Evolutionary conservation across 2,329 filamentous ascomycete genomes (phyloP).

Genomic region (Colletotrichum scovillei): DNA sequence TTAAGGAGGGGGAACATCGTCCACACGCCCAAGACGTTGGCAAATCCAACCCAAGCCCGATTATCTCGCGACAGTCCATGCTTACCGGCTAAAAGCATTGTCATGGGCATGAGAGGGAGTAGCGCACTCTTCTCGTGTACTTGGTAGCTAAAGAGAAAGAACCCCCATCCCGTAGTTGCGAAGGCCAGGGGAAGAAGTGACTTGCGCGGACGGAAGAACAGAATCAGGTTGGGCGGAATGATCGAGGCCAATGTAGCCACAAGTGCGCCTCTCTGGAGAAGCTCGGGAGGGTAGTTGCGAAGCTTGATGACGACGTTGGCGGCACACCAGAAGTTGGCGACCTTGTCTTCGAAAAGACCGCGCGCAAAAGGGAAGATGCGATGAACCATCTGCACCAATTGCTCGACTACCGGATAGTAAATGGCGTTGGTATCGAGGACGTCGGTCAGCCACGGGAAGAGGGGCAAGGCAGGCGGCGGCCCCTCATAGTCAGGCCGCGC

Average conservation of each 20-base stretch:
- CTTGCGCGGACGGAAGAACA: conserved; percentile 83
- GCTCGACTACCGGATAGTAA: conserved; percentile 81
- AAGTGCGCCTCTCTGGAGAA: conserved; percentile 83
- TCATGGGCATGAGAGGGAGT: conserved; percentile 93
- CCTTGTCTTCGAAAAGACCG: conserved; percentile 98
- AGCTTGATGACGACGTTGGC: conserved; percentile 92
- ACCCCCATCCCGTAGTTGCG: conserved; percentile 90
- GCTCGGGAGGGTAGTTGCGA: conserved; percentile 73
- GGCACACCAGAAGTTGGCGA: conserved; percentile 98
- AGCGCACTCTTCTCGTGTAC: conserved; percentile 98
- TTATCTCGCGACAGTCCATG: conserved; percentile 81
- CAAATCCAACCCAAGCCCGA: conserved; percentile 94
- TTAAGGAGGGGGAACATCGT: conserved; percentile 93
- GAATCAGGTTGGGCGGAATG: conserved; percentile 79
- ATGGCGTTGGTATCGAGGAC: conserved; percentile 72
- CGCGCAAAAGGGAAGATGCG: conserved; percentile 96
- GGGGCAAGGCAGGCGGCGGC: conserved; percentile 70
- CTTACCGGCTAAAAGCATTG: conserved; percentile 81
- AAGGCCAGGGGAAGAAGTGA: conserved; percentile 83
- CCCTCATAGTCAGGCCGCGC: conserved; percentile 67
- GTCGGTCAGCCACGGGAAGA: conserved; percentile 67
- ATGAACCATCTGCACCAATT: conserved; percentile 85
- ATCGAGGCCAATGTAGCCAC: conserved; percentile 81
- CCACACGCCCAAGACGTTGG: conserved; percentile 89
- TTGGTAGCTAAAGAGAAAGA: conserved; percentile 97